Conservation (phyloP, 2,329 filamentous ascomycete species). For the Chrysosporium queenslandicum region DNA sequence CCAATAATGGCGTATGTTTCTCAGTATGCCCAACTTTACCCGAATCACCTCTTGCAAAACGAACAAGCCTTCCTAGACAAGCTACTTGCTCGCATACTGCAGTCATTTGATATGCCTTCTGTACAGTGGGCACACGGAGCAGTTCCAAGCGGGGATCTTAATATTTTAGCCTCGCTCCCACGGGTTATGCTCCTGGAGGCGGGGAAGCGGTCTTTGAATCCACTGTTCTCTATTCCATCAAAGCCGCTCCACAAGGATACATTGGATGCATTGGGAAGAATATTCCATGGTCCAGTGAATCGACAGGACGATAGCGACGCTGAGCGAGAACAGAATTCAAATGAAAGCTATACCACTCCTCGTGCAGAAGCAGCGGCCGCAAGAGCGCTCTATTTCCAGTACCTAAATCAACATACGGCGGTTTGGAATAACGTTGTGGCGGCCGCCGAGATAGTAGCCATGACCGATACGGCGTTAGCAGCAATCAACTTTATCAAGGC, state of each 20-base stretch:
- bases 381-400: conserved; percentile 46
- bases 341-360: conserved; percentile 31
- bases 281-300: conserved; percentile 45
- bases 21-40: conserved; percentile 46
- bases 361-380: conserved; percentile 44
- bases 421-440: conserved; percentile 45
- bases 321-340: conserved; percentile 20
- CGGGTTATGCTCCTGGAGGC: conserved; percentile 43
- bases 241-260: conserved; percentile 45
- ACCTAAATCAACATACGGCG: conserved; percentile 41
- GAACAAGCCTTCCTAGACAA: conserved; percentile 33
- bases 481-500: conserved; percentile 44
- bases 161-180: conserved; percentile 49
- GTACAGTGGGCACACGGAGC: conserved; percentile 45
- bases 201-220: conserved; percentile 30
- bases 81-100: conserved; percentile 41
- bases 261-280: conserved; percentile 44
- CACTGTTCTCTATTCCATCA: conserved; percentile 44
- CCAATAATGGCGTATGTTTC: conserved; percentile 49
- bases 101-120: conserved; percentile 38
- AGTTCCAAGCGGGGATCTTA: conserved; percentile 47
- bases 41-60: conserved; percentile 44
- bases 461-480: conserved; percentile 48
- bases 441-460: conserved; percentile 48
- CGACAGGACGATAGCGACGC: conserved; percentile 25